Conservation (phyloP, 257 asterid genomes). For the Solanum sparsipilum region DNA sequence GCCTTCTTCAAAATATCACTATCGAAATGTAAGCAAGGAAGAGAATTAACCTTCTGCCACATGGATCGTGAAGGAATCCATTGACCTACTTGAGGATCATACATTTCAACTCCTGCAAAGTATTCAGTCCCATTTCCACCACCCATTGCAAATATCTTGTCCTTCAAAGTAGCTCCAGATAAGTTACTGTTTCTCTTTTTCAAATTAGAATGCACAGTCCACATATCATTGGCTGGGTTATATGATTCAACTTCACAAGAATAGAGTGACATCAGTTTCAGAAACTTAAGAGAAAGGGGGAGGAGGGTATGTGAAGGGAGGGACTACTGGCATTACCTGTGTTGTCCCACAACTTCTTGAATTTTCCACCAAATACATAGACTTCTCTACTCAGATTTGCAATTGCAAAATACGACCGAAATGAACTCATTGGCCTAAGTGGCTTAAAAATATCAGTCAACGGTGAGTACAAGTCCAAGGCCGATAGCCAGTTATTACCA, state of each 20-base stretch:
- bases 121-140: constrained; percentile 60
- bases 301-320: background rate
- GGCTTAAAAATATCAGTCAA: constrained; percentile 41
- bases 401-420: constrained; percentile 49
- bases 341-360: constrained; percentile 32
- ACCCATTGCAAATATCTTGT: constrained; percentile 56
- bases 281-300: background rate
- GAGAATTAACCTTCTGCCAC: constrained; percentile 52
- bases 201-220: constrained; percentile 51
- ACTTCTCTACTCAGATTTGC: constrained; percentile 45
- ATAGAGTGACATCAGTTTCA: background rate
- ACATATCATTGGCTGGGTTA: constrained; percentile 39
- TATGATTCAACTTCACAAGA: constrained; percentile 72
- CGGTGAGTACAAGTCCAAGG: constrained; percentile 54
- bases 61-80: constrained; percentile 77
- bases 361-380: constrained; percentile 73
- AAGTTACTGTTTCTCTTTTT: constrained; percentile 51
- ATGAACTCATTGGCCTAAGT: constrained; percentile 53
- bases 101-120: constrained; percentile 72
- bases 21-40: background rate
- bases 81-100: constrained; percentile 53
- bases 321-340: constrained; percentile 35
- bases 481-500: constrained; percentile 58
- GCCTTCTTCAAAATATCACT: background rate
- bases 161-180: constrained; percentile 54